Evolutionary conservation across 306 rosid species (phyloP), one percentile per base, ranked within the genome.

Genomic region (apple (Malus domestica)): DNA sequence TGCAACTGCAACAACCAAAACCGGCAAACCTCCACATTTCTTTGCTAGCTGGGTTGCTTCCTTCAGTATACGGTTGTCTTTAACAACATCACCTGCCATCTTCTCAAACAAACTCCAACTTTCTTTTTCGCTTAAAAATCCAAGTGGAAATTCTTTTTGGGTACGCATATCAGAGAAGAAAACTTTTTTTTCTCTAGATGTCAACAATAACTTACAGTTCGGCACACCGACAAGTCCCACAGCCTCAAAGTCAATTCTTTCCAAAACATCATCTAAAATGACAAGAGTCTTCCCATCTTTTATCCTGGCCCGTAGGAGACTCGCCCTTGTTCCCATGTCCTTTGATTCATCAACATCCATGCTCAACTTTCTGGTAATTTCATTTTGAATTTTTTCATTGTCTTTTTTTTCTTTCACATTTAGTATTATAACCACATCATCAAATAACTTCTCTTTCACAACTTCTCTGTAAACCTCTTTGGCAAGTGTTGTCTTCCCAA

Each of bases 251-350:
- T 83, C 68, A n/a, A 74, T 27, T 66, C 12, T 38, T 15, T 13
- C 73, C 78, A 65, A 69, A 0, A 73, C 52, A 66, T 83, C 80
- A 27, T 74, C 80, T 51, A 79, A 65, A 29, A 77, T 67, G 4
- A 81, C 19, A 6, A 81, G 46, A 12, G 23, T 19, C 22, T 62
- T 69, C 61, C 70, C 52, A 23, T 77, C 74, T 59, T 77, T 75
- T 22, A 74, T 64, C 20, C 78, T 71, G 19, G 51, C 16, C 10
- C 68, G 15, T 4, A 82, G 7, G 42, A 68, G 33, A 71, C 5
- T 32, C 0, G 80, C 77, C 45, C 77, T 57, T 16, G 8, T 25
- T 2, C 8, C 40, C 6, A 44, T 67, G 3, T 33, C 59, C 9
- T 22, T 5, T 8, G 1, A 45, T 76, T 54, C 49, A 44, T 44